Base-by-base conservation (phyloP, 2,329 filamentous ascomycete genomes). In the Ceratocystiopsis sp. region DNA sequence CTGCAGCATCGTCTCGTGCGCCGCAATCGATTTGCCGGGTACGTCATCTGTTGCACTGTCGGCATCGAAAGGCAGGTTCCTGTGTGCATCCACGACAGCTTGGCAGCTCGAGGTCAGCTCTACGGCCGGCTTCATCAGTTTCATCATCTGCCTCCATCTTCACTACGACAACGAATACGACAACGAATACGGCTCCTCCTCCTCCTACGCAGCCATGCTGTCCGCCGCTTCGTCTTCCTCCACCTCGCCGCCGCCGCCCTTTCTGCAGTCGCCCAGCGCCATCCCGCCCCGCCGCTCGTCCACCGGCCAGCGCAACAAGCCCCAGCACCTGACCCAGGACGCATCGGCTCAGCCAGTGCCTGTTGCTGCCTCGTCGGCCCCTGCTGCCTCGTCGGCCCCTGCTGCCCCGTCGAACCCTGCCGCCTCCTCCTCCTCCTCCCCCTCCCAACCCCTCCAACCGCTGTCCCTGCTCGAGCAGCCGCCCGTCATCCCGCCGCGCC, bases 281-380 rank as follows among this genome's bases (percentile, higher is more conserved):
- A 84, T 86, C 44, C 81, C 83, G 17, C 77, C 78, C 3, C 73
- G 82, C 49, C 84, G 78, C 38, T 85, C 81, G 44, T 83, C 79
- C 1, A 75, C 72, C 45, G 67, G 68, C 49, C 65, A 68, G 48
- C 59, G 59, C 33, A 48, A 53, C 33, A 52, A 46, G 25, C 43
- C 45, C 52, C 40, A 52, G 49, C 50, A 41, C 38, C 49, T 43
- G 34, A 25, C 33, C 13, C 15, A 38, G n/a, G 43, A 47, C 18
- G 33, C 32, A 33, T 41, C 43, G 10, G 25, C 42, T 12, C 32
- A 39, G 3, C 35, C 41, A 5, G 17, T 18, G 9, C 5, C 39
- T 4, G 10, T 35, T 10, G 25, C 32, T 29, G 36, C 43, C 18
- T 36, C 40, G 12, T 44, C 38, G 13, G 25, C 41, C 15, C 13